phyloP scores from a whole-genome alignment of 2,329 filamentous ascomycete genomes.

The Colletotrichum endophyticum region DNA sequence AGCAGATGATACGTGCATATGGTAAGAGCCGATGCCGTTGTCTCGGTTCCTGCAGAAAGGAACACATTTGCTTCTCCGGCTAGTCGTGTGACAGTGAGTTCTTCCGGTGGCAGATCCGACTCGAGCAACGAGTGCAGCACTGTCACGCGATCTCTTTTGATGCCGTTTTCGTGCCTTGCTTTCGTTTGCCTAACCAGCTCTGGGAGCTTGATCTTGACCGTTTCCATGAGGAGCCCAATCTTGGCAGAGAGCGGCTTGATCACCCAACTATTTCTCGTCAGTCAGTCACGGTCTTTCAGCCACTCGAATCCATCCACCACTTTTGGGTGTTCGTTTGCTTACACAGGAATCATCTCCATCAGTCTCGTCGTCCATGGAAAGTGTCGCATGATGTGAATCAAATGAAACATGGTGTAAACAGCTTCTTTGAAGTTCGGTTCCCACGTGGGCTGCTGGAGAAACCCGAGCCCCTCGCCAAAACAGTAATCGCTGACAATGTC shows the following conservation, averaged over 20 bases:
- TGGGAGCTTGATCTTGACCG: neutral
- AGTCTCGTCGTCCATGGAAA: conserved; percentile 7
- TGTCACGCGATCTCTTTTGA: conserved; percentile 18
- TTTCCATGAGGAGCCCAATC: neutral
- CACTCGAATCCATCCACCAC: neutral
- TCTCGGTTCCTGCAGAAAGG: conserved; percentile 43
- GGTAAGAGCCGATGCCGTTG: neutral
- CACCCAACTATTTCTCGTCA: neutral
- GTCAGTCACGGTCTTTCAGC: neutral
- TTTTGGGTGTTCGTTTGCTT: neutral
- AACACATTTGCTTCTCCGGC: conserved; percentile 42
- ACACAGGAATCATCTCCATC: conserved; percentile 11
- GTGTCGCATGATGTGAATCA: conserved; percentile 14
- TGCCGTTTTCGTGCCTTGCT: neutral
- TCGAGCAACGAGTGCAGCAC: conserved; percentile 31
- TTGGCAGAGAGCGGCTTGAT: neutral
- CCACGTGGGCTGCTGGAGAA: conserved; percentile 10
- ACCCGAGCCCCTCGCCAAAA: conserved; percentile 31
- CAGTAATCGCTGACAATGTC: conserved; percentile 40
- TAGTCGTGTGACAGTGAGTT: conserved; percentile 38
- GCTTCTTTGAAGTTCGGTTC: conserved; percentile 12
- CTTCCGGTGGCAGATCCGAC: conserved; percentile 35
- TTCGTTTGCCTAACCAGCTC: neutral
- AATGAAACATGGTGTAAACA: conserved; percentile 17
- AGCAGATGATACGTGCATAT: neutral